Conservation (phyloP, 768 basidiomycete species). For the Hydnum rufescens region DNA sequence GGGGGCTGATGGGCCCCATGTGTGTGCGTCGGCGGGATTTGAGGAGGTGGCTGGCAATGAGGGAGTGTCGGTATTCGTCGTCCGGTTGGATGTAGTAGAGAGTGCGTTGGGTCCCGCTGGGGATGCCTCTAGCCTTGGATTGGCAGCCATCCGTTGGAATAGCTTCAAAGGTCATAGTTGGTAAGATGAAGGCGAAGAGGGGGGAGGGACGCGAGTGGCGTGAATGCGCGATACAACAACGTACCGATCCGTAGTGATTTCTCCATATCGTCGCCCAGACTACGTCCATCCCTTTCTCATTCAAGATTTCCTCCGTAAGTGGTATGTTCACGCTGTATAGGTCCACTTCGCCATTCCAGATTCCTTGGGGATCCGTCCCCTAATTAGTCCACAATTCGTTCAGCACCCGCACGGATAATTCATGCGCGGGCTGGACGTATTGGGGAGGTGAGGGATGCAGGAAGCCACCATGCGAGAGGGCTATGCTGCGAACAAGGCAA, state of each 20-base stretch:
- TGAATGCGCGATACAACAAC: not conserved
- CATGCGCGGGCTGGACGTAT: constrained; percentile 52
- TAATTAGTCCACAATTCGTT: constrained; percentile 64
- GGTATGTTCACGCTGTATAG: constrained; percentile 81
- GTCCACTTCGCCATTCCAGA: constrained; percentile 47
- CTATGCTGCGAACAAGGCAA: constrained; percentile 54
- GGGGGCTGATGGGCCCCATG: constrained; percentile 14
- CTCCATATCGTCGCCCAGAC: constrained; percentile 75
- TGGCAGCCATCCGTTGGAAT: too few relatives aligned
- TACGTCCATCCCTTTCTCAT: constrained; percentile 40
- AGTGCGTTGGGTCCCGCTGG: not conserved
- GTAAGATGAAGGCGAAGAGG: not conserved
- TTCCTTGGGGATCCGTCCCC: constrained; percentile 46
- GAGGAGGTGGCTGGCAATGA: not conserved
- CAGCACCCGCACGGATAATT: constrained; percentile 45
- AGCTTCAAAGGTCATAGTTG: not conserved
- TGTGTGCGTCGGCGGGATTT: not conserved
- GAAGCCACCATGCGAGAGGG: constrained; percentile 74
- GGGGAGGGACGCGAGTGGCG: not conserved
- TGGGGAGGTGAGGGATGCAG: constrained; percentile 40
- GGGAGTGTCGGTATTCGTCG: not conserved
- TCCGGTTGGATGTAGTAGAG: not conserved
- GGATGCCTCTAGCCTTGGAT: not conserved
- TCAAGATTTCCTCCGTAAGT: constrained; percentile 43
- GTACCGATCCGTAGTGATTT: constrained; percentile 35